phyloP scores from a whole-genome alignment of 352 stramenopile genomes.

The Elongisporangium senticosum region DNA sequence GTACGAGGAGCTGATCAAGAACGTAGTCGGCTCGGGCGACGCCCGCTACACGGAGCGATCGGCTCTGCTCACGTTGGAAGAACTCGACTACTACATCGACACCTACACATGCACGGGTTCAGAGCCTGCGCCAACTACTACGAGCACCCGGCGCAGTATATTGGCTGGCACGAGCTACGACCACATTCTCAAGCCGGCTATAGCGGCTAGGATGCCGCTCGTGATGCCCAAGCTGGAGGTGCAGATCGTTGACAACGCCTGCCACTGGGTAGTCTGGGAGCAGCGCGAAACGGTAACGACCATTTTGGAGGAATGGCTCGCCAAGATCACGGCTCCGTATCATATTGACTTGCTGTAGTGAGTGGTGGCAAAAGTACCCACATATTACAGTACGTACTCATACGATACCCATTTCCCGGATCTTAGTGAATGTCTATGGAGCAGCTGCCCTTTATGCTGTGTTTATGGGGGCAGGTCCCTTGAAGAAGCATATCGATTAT shows the following conservation, averaged over 20 bases:
- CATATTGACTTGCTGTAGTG: too few species aligned
- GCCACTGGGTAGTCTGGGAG: constrained; percentile 42
- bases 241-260: constrained; percentile 25
- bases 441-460: too few species aligned
- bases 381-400: too few species aligned
- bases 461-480: too few species aligned
- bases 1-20: constrained; percentile 8
- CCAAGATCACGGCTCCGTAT: constrained; percentile 4
- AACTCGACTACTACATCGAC: constrained; percentile 38
- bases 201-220: constrained; percentile 30
- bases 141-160: constrained; percentile 31
- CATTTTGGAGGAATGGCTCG: constrained; percentile 21
- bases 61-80: constrained; percentile 23
- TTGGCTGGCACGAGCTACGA: constrained; percentile 31
- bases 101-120: constrained; percentile 32
- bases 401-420: too few species aligned
- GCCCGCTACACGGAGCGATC: constrained; percentile 17
- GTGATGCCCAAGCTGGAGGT: constrained; percentile 26
- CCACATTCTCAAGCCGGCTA: constrained; percentile 22
- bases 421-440: too few species aligned
- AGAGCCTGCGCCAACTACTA: constrained; percentile 31
- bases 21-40: constrained; percentile 12
- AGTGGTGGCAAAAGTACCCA: too few species aligned
- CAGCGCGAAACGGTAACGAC: constrained; percentile 17
- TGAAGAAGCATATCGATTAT: too few species aligned